A percentile compares a stretch with the other conserved stretches of the same genome.
These are phyloP conservation scores for Talaromyces atroroseus DNA, from an alignment of 2,329 filamentous ascomycete genomes.

Conservation along the genomic window DNA sequence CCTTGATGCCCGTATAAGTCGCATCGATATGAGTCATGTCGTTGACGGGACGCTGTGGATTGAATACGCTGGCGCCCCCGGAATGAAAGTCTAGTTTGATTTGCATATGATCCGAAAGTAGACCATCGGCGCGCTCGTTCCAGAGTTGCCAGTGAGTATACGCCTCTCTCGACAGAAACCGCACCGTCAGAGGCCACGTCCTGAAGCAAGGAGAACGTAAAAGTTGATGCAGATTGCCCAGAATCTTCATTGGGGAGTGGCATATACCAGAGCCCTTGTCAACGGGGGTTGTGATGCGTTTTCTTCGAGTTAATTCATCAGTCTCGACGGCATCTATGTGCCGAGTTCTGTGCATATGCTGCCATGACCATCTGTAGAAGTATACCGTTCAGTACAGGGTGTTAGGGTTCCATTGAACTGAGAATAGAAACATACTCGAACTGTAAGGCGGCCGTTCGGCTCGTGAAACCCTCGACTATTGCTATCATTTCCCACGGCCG, in stretches of 20 bases:
- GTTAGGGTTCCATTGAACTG: not conserved
- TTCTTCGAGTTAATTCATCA: constrained; percentile 1
- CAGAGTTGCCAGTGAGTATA: constrained; percentile 62
- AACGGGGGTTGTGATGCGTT: not conserved
- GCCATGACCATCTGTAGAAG: constrained; percentile 73
- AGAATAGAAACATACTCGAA: constrained; percentile 65
- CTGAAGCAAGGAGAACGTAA: constrained; percentile 73
- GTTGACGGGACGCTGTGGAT: constrained; percentile 12
- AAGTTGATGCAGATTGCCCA: constrained; percentile 77
- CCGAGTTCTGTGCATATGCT: constrained; percentile 72
- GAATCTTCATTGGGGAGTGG: constrained; percentile 14
- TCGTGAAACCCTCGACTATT: constrained; percentile 83
- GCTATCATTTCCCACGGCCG: constrained; percentile 89
- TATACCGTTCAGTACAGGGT: not conserved
- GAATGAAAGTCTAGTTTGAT: constrained; percentile 49
- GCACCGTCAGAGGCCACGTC: constrained; percentile 74
- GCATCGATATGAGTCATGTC: constrained; percentile 43
- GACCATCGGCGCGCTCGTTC: constrained; percentile 46
- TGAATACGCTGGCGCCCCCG: constrained; percentile 17
- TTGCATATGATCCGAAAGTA: constrained; percentile 46
- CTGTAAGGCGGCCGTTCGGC: constrained; percentile 78
- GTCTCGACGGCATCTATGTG: constrained; percentile 56
- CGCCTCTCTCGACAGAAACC: constrained; percentile 71
- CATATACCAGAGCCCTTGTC: constrained; percentile 3
- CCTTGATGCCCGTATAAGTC: constrained; percentile 47